These are phyloP conservation scores for Crucihimalaya himalaica DNA, from an alignment of 345 rosid genomes.

Conservation along the genomic window DNA sequence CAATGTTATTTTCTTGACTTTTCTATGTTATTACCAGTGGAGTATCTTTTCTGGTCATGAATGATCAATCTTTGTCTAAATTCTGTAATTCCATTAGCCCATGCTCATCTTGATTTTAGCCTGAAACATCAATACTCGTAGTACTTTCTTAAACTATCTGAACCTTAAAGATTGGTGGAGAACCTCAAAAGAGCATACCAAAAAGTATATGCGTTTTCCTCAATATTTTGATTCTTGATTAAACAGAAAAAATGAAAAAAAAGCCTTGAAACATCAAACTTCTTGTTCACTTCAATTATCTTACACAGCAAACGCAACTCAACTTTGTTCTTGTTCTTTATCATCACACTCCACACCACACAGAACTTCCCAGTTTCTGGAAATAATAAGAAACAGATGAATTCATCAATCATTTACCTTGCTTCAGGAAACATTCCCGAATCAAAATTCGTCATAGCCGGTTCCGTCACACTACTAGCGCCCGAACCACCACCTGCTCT, in stretches of 20 bases:
- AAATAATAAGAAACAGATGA: background rate
- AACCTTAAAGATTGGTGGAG: too few species aligned
- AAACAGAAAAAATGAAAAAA: background rate
- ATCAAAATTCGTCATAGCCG: background rate
- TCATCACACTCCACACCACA: conserved; percentile 21
- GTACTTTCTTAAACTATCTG: too few species aligned
- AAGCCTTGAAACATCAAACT: background rate
- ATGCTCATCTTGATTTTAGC: too few species aligned
- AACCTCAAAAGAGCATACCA: too few species aligned
- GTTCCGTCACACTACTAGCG: conserved; percentile 20
- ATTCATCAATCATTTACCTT: conserved; percentile 24
- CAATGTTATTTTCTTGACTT: background rate
- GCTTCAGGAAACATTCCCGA: conserved; percentile 39
- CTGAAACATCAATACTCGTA: too few species aligned
- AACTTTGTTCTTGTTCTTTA: background rate
- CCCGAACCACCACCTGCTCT: conserved; percentile 21
- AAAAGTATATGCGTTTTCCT: too few species aligned
- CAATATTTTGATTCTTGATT: too few species aligned
- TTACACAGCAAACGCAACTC: conserved; percentile 11
- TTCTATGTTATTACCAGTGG: too few species aligned
- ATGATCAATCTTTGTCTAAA: too few species aligned
- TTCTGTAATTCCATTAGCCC: too few species aligned
- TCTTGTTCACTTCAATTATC: background rate
- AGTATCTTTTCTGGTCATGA: too few species aligned
- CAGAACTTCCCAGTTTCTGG: background rate